Evolutionary conservation across 352 stramenopile species (phyloP), one percentile per base, ranked within the genome.

Genomic region (Pythium scleroteichum): DNA sequence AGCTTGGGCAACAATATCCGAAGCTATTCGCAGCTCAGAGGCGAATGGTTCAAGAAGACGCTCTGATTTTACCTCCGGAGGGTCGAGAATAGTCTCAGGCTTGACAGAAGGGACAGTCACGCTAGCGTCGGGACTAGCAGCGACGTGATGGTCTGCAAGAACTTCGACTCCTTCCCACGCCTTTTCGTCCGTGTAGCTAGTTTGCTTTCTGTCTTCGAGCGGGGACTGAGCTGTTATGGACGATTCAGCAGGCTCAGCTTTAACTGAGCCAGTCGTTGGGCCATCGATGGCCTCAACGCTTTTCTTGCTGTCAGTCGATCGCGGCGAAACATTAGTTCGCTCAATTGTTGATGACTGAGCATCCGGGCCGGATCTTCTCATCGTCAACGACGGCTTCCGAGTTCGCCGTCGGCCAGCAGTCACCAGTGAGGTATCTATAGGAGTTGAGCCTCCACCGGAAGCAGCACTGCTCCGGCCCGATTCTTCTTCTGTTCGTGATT

Each of bases 311-410:
- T 10, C 29, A 35, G 5, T 10, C 29, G 48, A 44, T 1, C n/a
- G 12, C 3, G 24, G 39, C 17, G 52, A 59, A 16, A 22, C 13
- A 35, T 51, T 50, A 22, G 39, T 49, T 17, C 12, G 26, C 19
- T n/a, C 52, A 42, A n/a, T 40, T 26, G 41, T 44, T 2, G 40
- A 40, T 32, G 35, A n/a, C n/a, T n/a, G 17, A 19, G 24, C 19
- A 12, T 27, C 52, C 4, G 41, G 52, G 9, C 38, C 38, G 6
- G 27, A 24, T 14, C 41, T 29, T 51, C 53, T 33, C 22, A 47
- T 24, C 32, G 44, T 61, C 13, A 60, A 42, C 14, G 53, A 40
- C 2, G 58, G 58, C 35, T 65, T 65, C 6, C 58, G 35, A 7
- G 38, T 65, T 8, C 58, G 47, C 40, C 58, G 47, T 22, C 58